Evolutionary conservation across 805 yeast species (phyloP), one percentile per base, ranked within the genome.

Genomic region (Metschnikowia gruessii): DNA sequence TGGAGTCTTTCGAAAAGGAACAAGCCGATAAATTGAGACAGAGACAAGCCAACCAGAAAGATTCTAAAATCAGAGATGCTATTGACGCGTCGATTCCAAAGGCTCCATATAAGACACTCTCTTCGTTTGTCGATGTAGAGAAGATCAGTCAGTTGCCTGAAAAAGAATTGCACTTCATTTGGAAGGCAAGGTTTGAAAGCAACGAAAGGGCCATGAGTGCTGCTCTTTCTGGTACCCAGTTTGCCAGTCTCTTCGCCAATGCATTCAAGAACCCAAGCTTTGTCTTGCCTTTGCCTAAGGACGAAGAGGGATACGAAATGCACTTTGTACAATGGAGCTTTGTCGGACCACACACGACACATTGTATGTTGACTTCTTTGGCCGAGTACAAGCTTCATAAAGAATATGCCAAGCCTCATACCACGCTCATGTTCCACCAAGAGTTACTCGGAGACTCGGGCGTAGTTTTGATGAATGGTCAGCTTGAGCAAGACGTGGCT

Each of bases 321-420:
- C 97, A 94, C 61, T 89, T 85, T 63, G 81, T 91, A 18, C 98
- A 94, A 68, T 94, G 99, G 99, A 75, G 81, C 16, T 87, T 89
- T 63, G 91, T 85, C 12, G 96, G 92, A 0, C 83, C 87, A 13
- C 57, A 81, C 35, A 91, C 97, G 2, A 74, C 87, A 1, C 97
- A 94, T 68, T 88, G 95, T 61, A 77, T 94, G 77, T 74, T 94
- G 57, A 94, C 99, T 1, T 82, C 97, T 0, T 75, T 94, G 53
- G 91, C 94, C 1, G 98, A 94, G 66, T 94, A 81, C 67, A 90
- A 92, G 64, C 75, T 90, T 24, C 97, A 92, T 61, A 81, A 80
- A 46, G 97, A 92, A 61, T 94, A 75, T 65, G 96, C 99, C 9
- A 84, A 88, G 61, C 98, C 99, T 1, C 98, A 94, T 65, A 89